Evolutionary conservation across 345 rosid genomes (phyloP), one percentile per base, ranked within the genome.

Genomic region (Populus euphratica): DNA sequence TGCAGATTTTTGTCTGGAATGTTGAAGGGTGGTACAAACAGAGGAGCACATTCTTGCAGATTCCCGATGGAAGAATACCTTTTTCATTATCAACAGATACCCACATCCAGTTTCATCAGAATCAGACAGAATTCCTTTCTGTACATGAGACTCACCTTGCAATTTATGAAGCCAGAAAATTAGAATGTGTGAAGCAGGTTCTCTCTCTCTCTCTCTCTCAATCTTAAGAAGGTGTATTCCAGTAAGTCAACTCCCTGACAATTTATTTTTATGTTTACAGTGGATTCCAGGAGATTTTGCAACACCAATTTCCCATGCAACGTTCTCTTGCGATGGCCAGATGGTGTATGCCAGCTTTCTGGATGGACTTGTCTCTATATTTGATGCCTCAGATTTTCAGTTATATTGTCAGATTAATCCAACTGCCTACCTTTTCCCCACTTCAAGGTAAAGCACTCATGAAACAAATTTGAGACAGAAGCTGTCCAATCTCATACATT

Each of bases 1-100:
- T 75, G 81, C 77, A 85, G 89, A 69, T 87, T 44, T 27, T 70
- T 27, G 77, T 85, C 44, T 85, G 92, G 90, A 79, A 83, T 29
- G 68, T 78, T 47, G 79, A 80, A 29, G 72, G 79, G 18, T 89
- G 90, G 90, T 73, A 74, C 73, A 86, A 73, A 75, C 70, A 75
- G 71, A 70, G 36, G 39, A 41, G 80, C 59, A 65, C 72, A 69
- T 75, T 43, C 61, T 77, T 83, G 64, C 85, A 82, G 74, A 67
- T 56, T 70, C 85, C 84, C 17, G 17, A 72, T 16, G 75, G 69
- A 27, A 29, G 63, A 18, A 72, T 64, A 27, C 76, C 79, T 4
- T 54, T n/a, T 54, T 29, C 39, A 33, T 69, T 77, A 41, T 41
- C 14, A 23, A 25, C 72, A 8, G 85, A 83, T 61, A 81, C 86